phyloP scores from a whole-genome alignment of 805 yeast species.

The Kazachstania martiniae region DNA sequence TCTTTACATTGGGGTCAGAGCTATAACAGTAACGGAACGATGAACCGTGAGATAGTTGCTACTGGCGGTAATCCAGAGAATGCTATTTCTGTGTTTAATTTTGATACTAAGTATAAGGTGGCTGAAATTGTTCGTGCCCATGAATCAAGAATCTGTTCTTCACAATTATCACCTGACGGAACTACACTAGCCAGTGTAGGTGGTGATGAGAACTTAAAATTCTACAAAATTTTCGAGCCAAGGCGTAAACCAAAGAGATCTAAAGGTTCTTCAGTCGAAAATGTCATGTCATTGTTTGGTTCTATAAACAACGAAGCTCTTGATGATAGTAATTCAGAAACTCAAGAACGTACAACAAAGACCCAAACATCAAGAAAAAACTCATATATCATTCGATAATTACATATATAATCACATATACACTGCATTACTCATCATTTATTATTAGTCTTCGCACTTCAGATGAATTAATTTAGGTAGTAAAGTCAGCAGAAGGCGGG shows the following conservation, averaged over 20 bases:
- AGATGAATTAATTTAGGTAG: no score
- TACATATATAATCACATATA: no score
- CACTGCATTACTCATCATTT: no score
- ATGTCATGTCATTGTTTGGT: slow-evolving; percentile 3
- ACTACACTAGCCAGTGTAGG: slow-evolving; percentile 88
- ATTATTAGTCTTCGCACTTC: no score
- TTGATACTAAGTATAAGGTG: slow-evolving; percentile 75
- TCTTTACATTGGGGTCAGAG: slow-evolving; percentile 81
- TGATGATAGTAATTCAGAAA: no score
- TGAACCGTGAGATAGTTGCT: slow-evolving; percentile 63
- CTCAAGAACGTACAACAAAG: no score
- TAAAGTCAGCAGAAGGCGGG: no score
- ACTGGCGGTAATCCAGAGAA: slow-evolving; percentile 92
- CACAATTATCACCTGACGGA: slow-evolving; percentile 83
- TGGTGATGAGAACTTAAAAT: slow-evolving; percentile 91
- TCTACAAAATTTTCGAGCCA: slow-evolving; percentile 80
- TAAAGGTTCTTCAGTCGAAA: slow-evolving; percentile 16
- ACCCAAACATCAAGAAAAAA: no score
- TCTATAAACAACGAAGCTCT: no score
- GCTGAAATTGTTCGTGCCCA: slow-evolving; percentile 84
- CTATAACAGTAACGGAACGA: slow-evolving; percentile 19
- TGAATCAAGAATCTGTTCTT: slow-evolving; percentile 73
- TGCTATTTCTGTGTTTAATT: slow-evolving; percentile 70
- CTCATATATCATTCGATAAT: no score
- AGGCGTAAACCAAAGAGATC: slow-evolving; percentile 30